Conservation (phyloP, 139 green algal species). For the Pseudopediastrum boryanum region DNA sequence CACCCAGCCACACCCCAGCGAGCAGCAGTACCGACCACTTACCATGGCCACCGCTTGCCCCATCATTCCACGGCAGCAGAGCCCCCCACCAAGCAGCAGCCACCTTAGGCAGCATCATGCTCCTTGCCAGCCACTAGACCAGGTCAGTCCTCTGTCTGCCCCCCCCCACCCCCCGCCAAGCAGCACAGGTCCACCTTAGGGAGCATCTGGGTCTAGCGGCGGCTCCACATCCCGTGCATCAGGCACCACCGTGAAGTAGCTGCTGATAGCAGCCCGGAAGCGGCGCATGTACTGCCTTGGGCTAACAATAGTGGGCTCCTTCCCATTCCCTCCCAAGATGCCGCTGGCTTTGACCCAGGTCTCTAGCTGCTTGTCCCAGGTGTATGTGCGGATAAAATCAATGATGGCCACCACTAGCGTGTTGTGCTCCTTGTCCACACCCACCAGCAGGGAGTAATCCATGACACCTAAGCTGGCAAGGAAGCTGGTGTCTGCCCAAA, state of each 20-base stretch:
- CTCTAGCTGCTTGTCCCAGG: slow-evolving; percentile 98
- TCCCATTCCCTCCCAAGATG: slow-evolving; percentile 79
- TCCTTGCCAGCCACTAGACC: too few species aligned
- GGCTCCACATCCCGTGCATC: slow-evolving; percentile 41
- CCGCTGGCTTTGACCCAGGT: slow-evolving; percentile 95
- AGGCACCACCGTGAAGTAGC: slow-evolving; percentile 85
- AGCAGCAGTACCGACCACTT: too few species aligned
- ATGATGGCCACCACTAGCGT: slow-evolving; percentile 93
- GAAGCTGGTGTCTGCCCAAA: slow-evolving; percentile 91
- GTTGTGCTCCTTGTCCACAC: slow-evolving; percentile 61
- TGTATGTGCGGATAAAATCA: slow-evolving; percentile 94
- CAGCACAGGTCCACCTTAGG: too few species aligned
- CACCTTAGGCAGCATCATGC: too few species aligned
- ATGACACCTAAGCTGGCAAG: slow-evolving; percentile 89
- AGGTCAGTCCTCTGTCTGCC: too few species aligned
- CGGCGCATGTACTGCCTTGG: slow-evolving; percentile 92
- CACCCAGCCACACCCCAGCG: too few species aligned
- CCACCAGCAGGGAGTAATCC: slow-evolving; percentile 97
- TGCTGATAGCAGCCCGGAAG: slow-evolving; percentile 69
- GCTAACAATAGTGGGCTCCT: slow-evolving; percentile 94
- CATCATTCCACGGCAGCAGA: too few species aligned
- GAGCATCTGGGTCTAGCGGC: slow-evolving; percentile 57
- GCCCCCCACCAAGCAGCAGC: too few species aligned
- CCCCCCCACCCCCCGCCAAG: too few species aligned
- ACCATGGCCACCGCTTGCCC: too few species aligned